Evolutionary conservation across 179 eudicot species (phyloP).

Genomic region (Beta macrorhiza): DNA sequence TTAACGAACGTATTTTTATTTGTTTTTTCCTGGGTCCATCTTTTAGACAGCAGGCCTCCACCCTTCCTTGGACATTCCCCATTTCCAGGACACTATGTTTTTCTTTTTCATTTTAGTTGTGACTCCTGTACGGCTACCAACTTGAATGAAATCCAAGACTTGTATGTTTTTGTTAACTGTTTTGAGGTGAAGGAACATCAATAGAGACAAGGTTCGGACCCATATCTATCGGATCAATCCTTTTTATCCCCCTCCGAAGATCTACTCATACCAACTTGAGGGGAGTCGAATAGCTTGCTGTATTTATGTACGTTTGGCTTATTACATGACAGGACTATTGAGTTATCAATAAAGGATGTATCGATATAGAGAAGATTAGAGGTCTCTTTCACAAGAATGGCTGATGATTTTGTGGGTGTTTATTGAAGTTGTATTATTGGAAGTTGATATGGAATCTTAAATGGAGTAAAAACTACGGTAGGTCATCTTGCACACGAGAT

Average conservation of each 20-base stretch:
- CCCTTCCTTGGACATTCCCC: constrained; percentile 4
- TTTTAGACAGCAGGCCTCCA: neutral
- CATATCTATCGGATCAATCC: neutral
- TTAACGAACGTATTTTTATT: neutral
- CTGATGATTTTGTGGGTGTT: neutral
- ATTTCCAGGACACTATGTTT: neutral
- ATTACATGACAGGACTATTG: neutral
- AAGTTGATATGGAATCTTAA: neutral
- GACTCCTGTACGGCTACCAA: neutral
- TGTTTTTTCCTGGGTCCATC: constrained; percentile 15
- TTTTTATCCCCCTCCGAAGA: no score
- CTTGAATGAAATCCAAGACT: neutral
- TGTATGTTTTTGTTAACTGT: neutral
- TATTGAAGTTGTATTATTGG: neutral
- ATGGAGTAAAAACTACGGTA: neutral
- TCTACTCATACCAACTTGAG: neutral
- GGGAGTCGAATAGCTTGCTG: neutral
- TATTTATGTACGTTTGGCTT: neutral
- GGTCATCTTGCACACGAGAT: no score
- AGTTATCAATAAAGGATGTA: neutral
- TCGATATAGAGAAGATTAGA: neutral
- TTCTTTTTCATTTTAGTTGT: neutral
- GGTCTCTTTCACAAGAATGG: neutral
- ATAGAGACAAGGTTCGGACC: neutral
- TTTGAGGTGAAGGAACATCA: neutral